Conservation (phyloP, 2,329 filamentous ascomycete species). For the Pseudocercospora fijiensis region DNA sequence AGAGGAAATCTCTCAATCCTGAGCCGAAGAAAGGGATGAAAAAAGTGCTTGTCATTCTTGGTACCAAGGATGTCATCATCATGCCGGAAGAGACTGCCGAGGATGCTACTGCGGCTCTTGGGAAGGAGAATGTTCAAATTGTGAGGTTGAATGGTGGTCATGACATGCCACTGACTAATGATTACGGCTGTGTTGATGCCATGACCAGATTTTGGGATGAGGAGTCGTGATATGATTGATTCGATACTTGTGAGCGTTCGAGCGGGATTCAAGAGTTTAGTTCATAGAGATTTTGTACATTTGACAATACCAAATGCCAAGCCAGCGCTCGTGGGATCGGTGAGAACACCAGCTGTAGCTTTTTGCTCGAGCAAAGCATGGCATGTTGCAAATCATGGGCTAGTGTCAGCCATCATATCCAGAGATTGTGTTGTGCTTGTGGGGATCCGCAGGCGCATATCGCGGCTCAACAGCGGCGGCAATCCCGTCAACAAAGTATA, state of each 20-base stretch:
- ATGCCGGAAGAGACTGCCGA: constrained; percentile 62
- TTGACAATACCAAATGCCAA: not conserved
- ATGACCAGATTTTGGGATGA: constrained; percentile 47
- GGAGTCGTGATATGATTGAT: not conserved
- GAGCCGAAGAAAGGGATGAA: constrained; percentile 39
- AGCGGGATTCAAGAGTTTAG: not conserved
- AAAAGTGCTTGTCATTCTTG: constrained; percentile 65
- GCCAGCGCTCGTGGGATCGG: not conserved
- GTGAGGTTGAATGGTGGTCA: constrained; percentile 64
- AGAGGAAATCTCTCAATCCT: constrained; percentile 38
- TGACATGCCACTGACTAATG: constrained; percentile 65
- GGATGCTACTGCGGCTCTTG: constrained; percentile 60
- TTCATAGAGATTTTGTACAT: not conserved
- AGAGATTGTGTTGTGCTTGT: not conserved
- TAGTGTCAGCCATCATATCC: not conserved
- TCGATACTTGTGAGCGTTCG: not conserved
- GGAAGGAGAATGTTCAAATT: constrained; percentile 58
- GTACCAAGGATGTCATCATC: constrained; percentile 65
- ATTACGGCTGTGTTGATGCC: constrained; percentile 57
- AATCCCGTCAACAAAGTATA: not conserved
- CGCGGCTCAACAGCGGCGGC: not conserved
- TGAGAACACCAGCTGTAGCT: not conserved
- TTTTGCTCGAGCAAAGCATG: not conserved
- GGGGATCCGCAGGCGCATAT: not conserved
- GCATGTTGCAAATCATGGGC: not conserved